Percentiles rank a stretch among this genome's conserved stretches.
phyloP scores from a whole-genome alignment of 345 rosid genomes.

The Psidium guajava region DNA sequence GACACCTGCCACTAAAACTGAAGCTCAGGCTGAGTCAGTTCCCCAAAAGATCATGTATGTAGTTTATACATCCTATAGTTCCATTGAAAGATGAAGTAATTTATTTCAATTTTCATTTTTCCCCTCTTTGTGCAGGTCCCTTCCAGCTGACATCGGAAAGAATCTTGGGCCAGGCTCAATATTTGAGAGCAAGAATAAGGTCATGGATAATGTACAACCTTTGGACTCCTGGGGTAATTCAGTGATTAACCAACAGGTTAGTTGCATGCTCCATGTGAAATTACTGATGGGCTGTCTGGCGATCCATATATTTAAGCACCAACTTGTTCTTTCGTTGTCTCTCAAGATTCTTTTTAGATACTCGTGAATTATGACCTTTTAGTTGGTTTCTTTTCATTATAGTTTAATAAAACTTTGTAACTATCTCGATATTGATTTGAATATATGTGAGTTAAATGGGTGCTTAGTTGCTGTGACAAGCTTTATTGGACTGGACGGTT shows the following conservation, averaged over 20 bases:
- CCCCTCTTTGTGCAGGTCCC: background rate
- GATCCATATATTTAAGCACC: background rate
- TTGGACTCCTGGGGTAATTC: constrained; percentile 70
- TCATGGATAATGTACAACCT: constrained; percentile 49
- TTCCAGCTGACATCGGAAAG: constrained; percentile 26
- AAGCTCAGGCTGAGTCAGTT: constrained; percentile 34
- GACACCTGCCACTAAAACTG: constrained; percentile 56
- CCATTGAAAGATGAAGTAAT: background rate
- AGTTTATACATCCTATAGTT: background rate
- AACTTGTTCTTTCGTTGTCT: background rate
- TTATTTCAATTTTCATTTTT: background rate
- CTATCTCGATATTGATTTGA: background rate
- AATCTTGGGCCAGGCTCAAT: constrained; percentile 31
- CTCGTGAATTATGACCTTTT: background rate
- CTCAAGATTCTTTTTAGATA: background rate
- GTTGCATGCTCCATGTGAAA: background rate
- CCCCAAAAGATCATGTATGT: constrained; percentile 48
- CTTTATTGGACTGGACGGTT: background rate
- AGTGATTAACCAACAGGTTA: constrained; percentile 60
- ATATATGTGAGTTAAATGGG: background rate
- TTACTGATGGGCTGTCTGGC: background rate
- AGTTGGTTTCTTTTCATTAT: background rate
- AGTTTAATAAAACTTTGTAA: background rate
- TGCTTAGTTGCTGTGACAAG: background rate
- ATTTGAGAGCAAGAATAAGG: constrained; percentile 48